Percentiles rank a stretch among this genome's conserved stretches.
Conservation (phyloP, 2,329 filamentous ascomycete genomes). For the Penicillium occitanis region DNA sequence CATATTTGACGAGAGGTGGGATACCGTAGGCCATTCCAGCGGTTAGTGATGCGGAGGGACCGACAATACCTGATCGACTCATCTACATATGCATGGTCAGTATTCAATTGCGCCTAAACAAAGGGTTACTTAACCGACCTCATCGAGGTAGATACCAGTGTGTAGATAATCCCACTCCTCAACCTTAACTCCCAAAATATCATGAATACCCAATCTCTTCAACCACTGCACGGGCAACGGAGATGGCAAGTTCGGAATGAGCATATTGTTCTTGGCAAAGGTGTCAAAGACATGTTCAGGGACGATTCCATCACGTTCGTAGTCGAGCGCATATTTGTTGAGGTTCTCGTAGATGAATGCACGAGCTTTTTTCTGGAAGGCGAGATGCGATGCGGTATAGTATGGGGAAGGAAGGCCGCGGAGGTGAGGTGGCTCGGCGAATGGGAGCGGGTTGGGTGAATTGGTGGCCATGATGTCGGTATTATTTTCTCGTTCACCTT, state of each 20-base stretch:
- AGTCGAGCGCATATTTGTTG: conserved; percentile 63
- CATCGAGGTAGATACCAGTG: conserved; percentile 67
- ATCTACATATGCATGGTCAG: conserved; percentile 46
- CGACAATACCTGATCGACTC: conserved; percentile 62
- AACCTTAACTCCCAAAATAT: conserved; percentile 66
- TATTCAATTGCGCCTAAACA: neutral
- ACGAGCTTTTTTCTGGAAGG: conserved; percentile 67
- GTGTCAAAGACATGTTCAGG: conserved; percentile 63
- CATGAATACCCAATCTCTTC: conserved; percentile 63
- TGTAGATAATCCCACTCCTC: conserved; percentile 75
- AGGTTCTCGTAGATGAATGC: conserved; percentile 66
- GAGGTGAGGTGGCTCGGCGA: conserved; percentile 72
- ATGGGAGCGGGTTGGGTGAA: conserved; percentile 54
- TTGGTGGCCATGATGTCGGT: conserved; percentile 21
- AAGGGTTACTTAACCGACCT: conserved; percentile 42
- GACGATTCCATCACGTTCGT: conserved; percentile 65
- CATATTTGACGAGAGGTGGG: conserved; percentile 70
- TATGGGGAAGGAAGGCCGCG: conserved; percentile 69
- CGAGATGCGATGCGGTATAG: conserved; percentile 64
- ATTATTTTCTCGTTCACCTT: neutral
- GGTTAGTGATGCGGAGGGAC: conserved; percentile 65
- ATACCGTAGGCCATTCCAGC: conserved; percentile 72
- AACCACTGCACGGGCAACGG: conserved; percentile 69
- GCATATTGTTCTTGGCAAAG: conserved; percentile 66
- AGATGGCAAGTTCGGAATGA: conserved; percentile 68